Percentiles rank a stretch among this genome's conserved stretches.
These are phyloP conservation scores for Yamadazyma olivae DNA, from an alignment of 805 yeast genomes.

Conservation along the genomic window DNA sequence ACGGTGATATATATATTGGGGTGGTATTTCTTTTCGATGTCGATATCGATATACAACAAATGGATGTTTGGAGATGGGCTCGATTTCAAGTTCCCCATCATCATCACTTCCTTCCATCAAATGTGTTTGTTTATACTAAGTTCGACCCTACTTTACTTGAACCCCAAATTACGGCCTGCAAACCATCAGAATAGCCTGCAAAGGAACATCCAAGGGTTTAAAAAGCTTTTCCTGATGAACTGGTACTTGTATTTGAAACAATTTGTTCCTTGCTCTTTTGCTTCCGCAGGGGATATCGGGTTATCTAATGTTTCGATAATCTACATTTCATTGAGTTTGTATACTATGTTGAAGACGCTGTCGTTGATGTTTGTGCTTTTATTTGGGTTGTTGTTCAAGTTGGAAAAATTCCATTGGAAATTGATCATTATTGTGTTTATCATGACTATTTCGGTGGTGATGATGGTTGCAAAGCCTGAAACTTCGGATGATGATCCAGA, in stretches of 20 bases:
- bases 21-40: slow-evolving; percentile 70
- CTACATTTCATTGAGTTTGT: slow-evolving; percentile 75
- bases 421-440: slow-evolving; percentile 66
- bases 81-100: slow-evolving; percentile 77
- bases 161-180: slow-evolving; percentile 48
- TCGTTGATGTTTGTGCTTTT: slow-evolving; percentile 83
- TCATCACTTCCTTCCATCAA: slow-evolving; percentile 86
- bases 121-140: slow-evolving; percentile 59
- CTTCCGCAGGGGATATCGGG: slow-evolving; percentile 93
- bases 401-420: slow-evolving; percentile 72
- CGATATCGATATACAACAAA: slow-evolving; percentile 81
- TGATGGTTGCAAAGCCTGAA: slow-evolving; percentile 66
- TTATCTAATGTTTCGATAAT: slow-evolving; percentile 81
- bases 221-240: slow-evolving; percentile 19
- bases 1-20: slow-evolving; percentile 41
- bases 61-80: slow-evolving; percentile 94
- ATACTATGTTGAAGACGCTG: slow-evolving; percentile 91
- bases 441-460: slow-evolving; percentile 80
- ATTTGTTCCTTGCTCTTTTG: slow-evolving; percentile 80
- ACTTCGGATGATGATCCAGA: slow-evolving; percentile 14
- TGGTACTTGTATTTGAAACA: slow-evolving; percentile 39
- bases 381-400: slow-evolving; percentile 78
- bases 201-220: slow-evolving; percentile 8
- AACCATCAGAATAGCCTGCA: not conserved
- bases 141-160: slow-evolving; percentile 37